phyloP scores from a whole-genome alignment of 768 basidiomycete genomes.

The Exsudoporus frostii region DNA sequence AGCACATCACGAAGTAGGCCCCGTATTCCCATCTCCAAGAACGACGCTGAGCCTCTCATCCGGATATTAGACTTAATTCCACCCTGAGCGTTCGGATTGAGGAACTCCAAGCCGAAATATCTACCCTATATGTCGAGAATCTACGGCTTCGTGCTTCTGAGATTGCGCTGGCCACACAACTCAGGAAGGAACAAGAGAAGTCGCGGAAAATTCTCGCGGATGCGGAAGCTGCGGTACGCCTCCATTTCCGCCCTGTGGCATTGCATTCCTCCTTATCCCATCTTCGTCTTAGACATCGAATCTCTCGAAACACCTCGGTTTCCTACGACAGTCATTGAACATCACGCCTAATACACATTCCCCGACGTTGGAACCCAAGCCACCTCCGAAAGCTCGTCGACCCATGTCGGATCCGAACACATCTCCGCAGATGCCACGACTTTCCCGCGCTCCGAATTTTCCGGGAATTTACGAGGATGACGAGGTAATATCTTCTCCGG shows the following conservation, averaged over 20 bases:
- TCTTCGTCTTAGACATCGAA: conserved; percentile 42
- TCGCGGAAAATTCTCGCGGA: conserved; percentile 68
- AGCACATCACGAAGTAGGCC: conserved; percentile 84
- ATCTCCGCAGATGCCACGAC: conserved; percentile 50
- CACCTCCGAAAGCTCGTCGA: conserved; percentile 50
- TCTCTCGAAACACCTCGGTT: conserved; percentile 62
- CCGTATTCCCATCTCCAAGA: conserved; percentile 1
- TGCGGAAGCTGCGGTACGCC: conserved; percentile 68
- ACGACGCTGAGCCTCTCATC: conserved; percentile 7
- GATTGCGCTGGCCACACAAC: conserved; percentile 69
- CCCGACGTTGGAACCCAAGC: conserved; percentile 37
- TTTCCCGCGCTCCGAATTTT: conserved; percentile 63
- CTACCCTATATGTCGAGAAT: conserved; percentile 79
- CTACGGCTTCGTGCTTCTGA: conserved; percentile 77
- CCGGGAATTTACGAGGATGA: conserved; percentile 70
- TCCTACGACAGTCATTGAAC: conserved; percentile 61
- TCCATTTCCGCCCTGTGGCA: conserved; percentile 18
- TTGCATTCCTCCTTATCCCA: conserved; percentile 6
- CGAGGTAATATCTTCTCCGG: conserved; percentile 44
- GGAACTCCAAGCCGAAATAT: conserved; percentile 80
- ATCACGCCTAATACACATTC: conserved; percentile 37
- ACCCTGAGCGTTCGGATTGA: conserved; percentile 81
- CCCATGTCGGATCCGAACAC: conserved; percentile 40
- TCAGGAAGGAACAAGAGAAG: conserved; percentile 79
- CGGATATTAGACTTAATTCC: conserved; percentile 65